Conservation (phyloP, 148 eudicot genomes). For the Fagopyrum homotropicum region DNA sequence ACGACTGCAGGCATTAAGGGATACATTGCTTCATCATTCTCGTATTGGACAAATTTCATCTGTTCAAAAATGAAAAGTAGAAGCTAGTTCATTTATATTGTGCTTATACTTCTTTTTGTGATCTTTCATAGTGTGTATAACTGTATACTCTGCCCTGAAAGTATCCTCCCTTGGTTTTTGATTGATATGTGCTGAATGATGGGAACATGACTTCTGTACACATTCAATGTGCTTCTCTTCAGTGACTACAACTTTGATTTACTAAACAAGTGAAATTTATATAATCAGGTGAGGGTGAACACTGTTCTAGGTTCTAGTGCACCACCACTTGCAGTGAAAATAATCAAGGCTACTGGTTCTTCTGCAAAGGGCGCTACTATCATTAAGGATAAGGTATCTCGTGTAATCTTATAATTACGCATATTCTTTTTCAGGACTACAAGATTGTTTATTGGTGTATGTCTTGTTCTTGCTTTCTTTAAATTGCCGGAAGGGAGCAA, state of each 20-base stretch:
- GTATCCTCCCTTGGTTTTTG: background rate
- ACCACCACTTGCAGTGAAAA: constrained; percentile 71
- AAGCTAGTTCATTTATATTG: background rate
- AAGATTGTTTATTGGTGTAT: background rate
- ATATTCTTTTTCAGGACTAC: background rate
- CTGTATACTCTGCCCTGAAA: background rate
- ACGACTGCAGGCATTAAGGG: too few species aligned
- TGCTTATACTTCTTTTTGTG: background rate
- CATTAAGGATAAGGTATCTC: constrained; percentile 61
- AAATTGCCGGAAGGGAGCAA: background rate
- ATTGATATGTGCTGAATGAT: background rate
- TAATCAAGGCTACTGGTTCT: constrained; percentile 55
- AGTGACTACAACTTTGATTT: background rate
- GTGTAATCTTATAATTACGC: background rate
- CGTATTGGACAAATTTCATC: background rate
- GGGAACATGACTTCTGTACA: background rate
- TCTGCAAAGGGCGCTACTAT: constrained; percentile 64
- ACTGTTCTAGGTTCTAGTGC: constrained; percentile 76
- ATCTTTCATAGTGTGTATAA: background rate
- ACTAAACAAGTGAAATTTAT: constrained; percentile 9
- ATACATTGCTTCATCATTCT: background rate
- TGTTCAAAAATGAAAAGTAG: background rate
- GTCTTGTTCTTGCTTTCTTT: constrained; percentile 6
- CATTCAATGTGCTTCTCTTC: background rate
- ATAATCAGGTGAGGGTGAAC: constrained; percentile 63